Percentiles rank a stretch among this genome's conserved stretches.
phyloP scores from a whole-genome alignment of 495 filamentous ascomycete species.

The Daldinia vernicosa region DNA sequence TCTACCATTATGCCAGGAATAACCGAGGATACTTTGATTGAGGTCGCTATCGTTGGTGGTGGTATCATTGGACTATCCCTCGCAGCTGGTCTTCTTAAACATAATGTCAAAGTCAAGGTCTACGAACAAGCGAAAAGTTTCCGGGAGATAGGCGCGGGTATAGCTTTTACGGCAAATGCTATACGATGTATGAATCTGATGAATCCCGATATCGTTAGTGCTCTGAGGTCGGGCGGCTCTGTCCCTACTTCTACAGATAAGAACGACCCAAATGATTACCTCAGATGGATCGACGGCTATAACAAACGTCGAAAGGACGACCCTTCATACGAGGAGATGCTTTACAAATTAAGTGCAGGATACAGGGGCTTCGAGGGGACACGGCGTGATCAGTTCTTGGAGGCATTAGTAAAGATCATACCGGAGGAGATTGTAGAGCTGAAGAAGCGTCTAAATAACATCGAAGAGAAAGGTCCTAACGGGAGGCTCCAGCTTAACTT shows the following conservation, averaged over 20 bases:
- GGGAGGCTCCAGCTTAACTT: slow-evolving; percentile 42
- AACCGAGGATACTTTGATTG: slow-evolving; percentile 15
- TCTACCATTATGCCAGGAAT: slow-evolving; percentile 17
- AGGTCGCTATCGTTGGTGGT: slow-evolving; percentile 56
- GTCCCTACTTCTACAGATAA: slow-evolving; percentile 52
- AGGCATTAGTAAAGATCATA: slow-evolving; percentile 58
- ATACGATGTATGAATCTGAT: slow-evolving; percentile 61
- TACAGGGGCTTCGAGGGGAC: slow-evolving; percentile 47
- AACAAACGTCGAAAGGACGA: slow-evolving; percentile 30
- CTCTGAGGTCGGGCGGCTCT: slow-evolving; percentile 53
- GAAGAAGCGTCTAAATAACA: slow-evolving; percentile 45
- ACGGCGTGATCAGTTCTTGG: slow-evolving; percentile 61
- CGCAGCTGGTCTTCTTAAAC: slow-evolving; percentile 51
- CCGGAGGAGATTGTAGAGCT: slow-evolving; percentile 50
- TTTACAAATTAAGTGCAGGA: slow-evolving; percentile 36
- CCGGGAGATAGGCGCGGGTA: slow-evolving; percentile 65
- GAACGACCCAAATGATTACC: slow-evolving; percentile 42
- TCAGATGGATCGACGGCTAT: slow-evolving; percentile 43
- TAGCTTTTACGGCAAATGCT: slow-evolving; percentile 64
- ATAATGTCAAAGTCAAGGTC: slow-evolving; percentile 51
- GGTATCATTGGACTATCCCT: slow-evolving; percentile 55
- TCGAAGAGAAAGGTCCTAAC: slow-evolving; percentile 30
- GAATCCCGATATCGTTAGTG: slow-evolving; percentile 55
- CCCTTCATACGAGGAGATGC: slow-evolving; percentile 18
- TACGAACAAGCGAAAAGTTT: slow-evolving; percentile 62